A percentile compares a stretch with the other conserved stretches of the same genome.
phyloP scores from a whole-genome alignment of 495 filamentous ascomycete species.

The Elasticomyces elasticus region DNA sequence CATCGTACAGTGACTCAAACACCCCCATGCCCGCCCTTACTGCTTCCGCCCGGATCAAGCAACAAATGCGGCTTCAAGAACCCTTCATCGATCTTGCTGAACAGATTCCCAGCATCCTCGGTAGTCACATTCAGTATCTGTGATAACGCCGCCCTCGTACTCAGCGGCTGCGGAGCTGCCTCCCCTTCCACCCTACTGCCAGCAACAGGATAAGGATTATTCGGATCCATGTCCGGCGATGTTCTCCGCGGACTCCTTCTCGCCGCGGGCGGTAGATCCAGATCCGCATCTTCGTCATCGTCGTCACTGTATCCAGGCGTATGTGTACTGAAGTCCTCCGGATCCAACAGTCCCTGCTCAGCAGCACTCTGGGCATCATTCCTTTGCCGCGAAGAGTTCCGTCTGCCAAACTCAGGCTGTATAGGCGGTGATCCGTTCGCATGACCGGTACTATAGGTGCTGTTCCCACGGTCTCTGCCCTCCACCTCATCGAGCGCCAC shows the following conservation, averaged over 20 bases:
- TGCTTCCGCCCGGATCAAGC: constrained; percentile 54
- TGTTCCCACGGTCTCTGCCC: constrained; percentile 24
- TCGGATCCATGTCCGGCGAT: constrained; percentile 11
- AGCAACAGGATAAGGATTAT: constrained; percentile 26
- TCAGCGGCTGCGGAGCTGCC: constrained; percentile 25
- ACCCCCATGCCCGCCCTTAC: background rate
- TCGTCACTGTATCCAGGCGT: constrained; percentile 38
- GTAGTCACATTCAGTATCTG: constrained; percentile 63
- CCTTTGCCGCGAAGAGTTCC: constrained; percentile 39
- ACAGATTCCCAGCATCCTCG: constrained; percentile 85
- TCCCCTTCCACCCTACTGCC: constrained; percentile 8
- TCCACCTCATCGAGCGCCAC: constrained; percentile 40
- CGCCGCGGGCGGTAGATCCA: constrained; percentile 40
- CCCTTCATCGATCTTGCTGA: constrained; percentile 87
- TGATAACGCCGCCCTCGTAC: constrained; percentile 56
- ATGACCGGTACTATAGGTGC: constrained; percentile 48
- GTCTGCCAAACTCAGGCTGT: constrained; percentile 40
- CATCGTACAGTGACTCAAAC: too few species aligned
- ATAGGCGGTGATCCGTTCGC: constrained; percentile 21
- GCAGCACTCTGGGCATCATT: constrained; percentile 37
- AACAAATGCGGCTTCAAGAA: constrained; percentile 92
- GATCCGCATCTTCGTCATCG: constrained; percentile 39
- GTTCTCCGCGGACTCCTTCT: constrained; percentile 19
- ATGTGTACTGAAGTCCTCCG: constrained; percentile 47
- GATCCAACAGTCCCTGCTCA: constrained; percentile 57